Evolutionary conservation across 1,284 basidiomycete genomes (phyloP), one percentile per base, ranked within the genome.

Genomic region (Irpex sp.): DNA sequence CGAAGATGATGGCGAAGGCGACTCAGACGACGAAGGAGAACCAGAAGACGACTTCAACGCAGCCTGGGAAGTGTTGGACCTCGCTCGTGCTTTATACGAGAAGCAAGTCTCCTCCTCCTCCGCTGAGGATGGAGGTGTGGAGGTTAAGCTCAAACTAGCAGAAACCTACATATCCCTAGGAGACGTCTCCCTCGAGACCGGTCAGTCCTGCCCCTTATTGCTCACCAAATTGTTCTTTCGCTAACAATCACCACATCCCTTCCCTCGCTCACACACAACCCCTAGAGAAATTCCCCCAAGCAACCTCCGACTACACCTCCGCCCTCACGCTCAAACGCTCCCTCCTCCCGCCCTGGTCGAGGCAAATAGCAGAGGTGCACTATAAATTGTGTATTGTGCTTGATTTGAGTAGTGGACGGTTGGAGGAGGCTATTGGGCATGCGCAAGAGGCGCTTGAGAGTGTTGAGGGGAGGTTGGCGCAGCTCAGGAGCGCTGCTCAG

Each of bases 31-130:
- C 9, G 88, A n/a, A 33, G 31, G 71, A 2, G 90, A 91, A 69
- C 93, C 91, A 0, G 94, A 96, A 71, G 94, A 97, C 69, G 94
- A 97, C 72, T 96, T 95, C 74, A 95, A 95, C 68, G 94, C 94
- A 35, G 93, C 94, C 11, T 97, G 94, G 94, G 94, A 96, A 71
- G 90, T 94, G 1, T 81, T 96, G 19, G 94, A 97, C 69, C 86
- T 95, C 60, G 94, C 94, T 17, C 82, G 93, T 51, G 86, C 88
- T 4, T 88, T 95, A 63, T 96, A 92, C 72, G 85, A 88, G 67
- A 91, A 89, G 73, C 81, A 84, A 65, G 80, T 78, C 3, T 31
- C 31, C 3, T 31, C 31, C 31, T 31, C 31, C 31, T 33, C 4
- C 0, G 26, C 2, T 26, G 26, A 26, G 64, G 80, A 81, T 9